Conservation (phyloP, 768 basidiomycete species). For the Austroboletus eburneus region DNA sequence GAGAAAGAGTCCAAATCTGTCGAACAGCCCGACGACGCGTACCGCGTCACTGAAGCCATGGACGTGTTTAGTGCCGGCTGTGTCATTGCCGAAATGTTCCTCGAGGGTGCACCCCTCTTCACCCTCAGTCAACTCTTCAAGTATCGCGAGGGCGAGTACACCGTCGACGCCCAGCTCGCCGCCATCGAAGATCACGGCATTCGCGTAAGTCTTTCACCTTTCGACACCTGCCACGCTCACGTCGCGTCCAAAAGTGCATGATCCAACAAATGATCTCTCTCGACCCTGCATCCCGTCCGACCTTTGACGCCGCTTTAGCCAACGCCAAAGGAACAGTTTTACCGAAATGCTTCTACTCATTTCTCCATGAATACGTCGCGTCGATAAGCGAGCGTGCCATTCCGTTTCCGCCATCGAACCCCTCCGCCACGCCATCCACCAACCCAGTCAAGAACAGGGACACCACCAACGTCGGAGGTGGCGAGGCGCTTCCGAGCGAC, state of each 20-base stretch:
- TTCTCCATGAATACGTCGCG: slow-evolving; percentile 85
- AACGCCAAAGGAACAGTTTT: slow-evolving; percentile 75
- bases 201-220: slow-evolving; percentile 49
- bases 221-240: slow-evolving; percentile 19
- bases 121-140: slow-evolving; percentile 94
- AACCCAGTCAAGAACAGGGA: slow-evolving; percentile 19
- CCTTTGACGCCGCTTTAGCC: slow-evolving; percentile 76
- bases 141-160: slow-evolving; percentile 83
- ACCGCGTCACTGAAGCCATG: slow-evolving; percentile 95
- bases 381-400: slow-evolving; percentile 68
- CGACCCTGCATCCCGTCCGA: slow-evolving; percentile 70
- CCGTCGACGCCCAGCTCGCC: slow-evolving; percentile 64
- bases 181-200: slow-evolving; percentile 80
- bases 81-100: slow-evolving; percentile 92
- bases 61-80: slow-evolving; percentile 95
- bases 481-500: slow-evolving; percentile 58
- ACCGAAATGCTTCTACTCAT: slow-evolving; percentile 92
- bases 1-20: slow-evolving; percentile 58
- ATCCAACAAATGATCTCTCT: slow-evolving; percentile 89
- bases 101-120: slow-evolving; percentile 91
- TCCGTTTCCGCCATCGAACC: slow-evolving; percentile 32
- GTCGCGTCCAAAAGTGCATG: slow-evolving; percentile 52
- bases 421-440: slow-evolving; percentile 28
- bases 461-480: slow-evolving; percentile 8
- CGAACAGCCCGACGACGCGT: slow-evolving; percentile 58